A percentile compares a stretch with the other conserved stretches of the same genome.
phyloP scores from a whole-genome alignment of 2,329 filamentous ascomycete genomes.

The Alternaria burnsii region DNA sequence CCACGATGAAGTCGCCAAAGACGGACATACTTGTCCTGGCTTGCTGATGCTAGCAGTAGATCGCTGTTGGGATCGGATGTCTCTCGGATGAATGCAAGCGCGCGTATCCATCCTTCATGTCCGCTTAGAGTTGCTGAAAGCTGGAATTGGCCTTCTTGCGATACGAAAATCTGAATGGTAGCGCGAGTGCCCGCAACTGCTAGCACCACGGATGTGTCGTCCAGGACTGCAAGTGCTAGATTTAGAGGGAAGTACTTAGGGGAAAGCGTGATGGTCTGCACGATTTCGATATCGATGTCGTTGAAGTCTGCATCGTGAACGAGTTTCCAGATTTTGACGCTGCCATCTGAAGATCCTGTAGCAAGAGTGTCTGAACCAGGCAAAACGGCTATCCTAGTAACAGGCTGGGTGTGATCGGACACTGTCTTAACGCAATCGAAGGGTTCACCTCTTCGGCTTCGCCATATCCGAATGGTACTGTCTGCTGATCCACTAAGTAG shows the following conservation, averaged over 20 bases:
- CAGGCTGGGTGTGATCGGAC: constrained; percentile 73
- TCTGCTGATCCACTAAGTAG: constrained; percentile 86
- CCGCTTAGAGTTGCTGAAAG: constrained; percentile 81
- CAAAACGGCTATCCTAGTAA: constrained; percentile 69
- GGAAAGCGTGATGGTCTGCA: constrained; percentile 70
- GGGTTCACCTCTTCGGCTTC: constrained; percentile 33
- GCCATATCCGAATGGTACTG: constrained; percentile 74
- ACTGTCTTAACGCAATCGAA: constrained; percentile 61
- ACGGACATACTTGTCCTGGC: constrained; percentile 96
- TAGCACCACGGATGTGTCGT: constrained; percentile 68
- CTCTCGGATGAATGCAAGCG: constrained; percentile 79
- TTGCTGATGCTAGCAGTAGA: constrained; percentile 86
- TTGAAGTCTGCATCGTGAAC: constrained; percentile 43
- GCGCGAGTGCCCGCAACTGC: constrained; percentile 87
- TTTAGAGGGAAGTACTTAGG: constrained; percentile 85
- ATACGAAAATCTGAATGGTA: constrained; percentile 80
- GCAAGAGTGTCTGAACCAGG: constrained; percentile 60
- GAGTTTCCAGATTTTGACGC: constrained; percentile 73
- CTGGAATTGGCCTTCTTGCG: constrained; percentile 67
- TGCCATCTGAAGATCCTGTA: constrained; percentile 70
- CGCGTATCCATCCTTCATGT: constrained; percentile 94
- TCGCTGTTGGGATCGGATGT: constrained; percentile 65
- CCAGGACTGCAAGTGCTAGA: constrained; percentile 72
- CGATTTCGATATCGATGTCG: constrained; percentile 34
- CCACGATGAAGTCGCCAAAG: constrained; percentile 87